A percentile compares a stretch with the other conserved stretches of the same genome.
phyloP scores from a whole-genome alignment of 2,329 filamentous ascomycete species.

The Beauveria pseudobassiana region DNA sequence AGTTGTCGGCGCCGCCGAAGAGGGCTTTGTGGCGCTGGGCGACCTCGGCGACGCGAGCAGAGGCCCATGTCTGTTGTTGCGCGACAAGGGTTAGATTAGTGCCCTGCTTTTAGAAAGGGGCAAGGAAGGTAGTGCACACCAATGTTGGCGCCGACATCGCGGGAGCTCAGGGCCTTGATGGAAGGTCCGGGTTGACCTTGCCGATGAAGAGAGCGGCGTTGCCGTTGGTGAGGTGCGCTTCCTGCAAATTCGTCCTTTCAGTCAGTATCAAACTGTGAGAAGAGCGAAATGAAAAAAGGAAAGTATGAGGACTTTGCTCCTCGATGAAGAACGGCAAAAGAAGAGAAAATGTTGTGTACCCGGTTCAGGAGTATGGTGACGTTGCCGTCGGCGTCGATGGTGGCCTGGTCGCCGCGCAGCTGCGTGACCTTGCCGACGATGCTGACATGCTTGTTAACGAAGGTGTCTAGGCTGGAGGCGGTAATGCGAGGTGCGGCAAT shows the following conservation, averaged over 20 bases:
- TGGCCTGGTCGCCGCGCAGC: constrained; percentile 71
- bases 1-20: constrained; percentile 55
- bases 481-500: constrained; percentile 74
- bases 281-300: not conserved
- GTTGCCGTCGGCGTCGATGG: constrained; percentile 71
- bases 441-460: constrained; percentile 68
- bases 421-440: constrained; percentile 79
- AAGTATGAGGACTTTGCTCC: too few relatives aligned
- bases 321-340: too few relatives aligned
- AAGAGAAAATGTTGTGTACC: constrained; percentile 33
- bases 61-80: constrained; percentile 59
- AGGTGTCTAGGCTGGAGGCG: constrained; percentile 69
- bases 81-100: not conserved
- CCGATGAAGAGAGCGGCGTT: constrained; percentile 72
- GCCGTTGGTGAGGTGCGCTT: constrained; percentile 60
- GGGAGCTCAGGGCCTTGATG: constrained; percentile 61
- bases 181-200: constrained; percentile 69
- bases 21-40: constrained; percentile 76
- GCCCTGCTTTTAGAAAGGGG: not conserved
- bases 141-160: constrained; percentile 61
- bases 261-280: not conserved
- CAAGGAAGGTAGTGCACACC: constrained; percentile 46
- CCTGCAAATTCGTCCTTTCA: constrained; percentile 36
- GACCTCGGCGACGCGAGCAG: constrained; percentile 72
- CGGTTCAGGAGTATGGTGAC: constrained; percentile 68